A percentile compares a stretch with the other conserved stretches of the same genome.
phyloP scores from a whole-genome alignment of 192 early-diverging fungal species.

The Backusella tuberculispora region DNA sequence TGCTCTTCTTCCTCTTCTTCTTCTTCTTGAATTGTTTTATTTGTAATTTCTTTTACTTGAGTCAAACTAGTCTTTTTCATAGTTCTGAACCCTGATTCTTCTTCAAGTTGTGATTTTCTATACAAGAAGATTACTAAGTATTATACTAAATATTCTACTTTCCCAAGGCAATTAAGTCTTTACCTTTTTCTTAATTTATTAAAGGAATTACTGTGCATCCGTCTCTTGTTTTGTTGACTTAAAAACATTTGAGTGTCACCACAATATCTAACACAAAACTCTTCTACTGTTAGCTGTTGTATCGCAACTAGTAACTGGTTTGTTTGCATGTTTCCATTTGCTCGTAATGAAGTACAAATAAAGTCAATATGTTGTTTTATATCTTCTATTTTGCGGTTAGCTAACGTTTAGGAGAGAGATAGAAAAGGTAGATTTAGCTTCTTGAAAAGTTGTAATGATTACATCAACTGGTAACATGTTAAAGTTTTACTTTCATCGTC shows the following conservation, averaged over 20 bases:
- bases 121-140: background rate
- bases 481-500: constrained; percentile 12
- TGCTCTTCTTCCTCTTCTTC: background rate
- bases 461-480: background rate
- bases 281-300: constrained; percentile 12
- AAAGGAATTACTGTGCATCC: background rate
- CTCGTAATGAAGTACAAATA: constrained; percentile 15
- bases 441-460: background rate
- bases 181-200: constrained; percentile 14
- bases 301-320: constrained; percentile 13
- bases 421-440: background rate
- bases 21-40: background rate
- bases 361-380: constrained; percentile 23
- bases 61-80: too few species aligned
- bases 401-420: background rate
- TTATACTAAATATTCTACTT: too few species aligned
- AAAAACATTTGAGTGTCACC: constrained; percentile 11
- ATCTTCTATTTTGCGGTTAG: constrained; percentile 13
- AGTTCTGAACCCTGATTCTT: background rate
- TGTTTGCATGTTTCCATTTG: constrained; percentile 23
- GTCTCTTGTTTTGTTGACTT: constrained; percentile 7
- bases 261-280: constrained; percentile 16
- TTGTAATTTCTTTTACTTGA: too few species aligned
- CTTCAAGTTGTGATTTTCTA: background rate
- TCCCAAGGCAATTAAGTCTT: too few species aligned